These are phyloP conservation scores for Ustilago tritici DNA, from an alignment of 1,284 basidiomycete species.

Conservation along the genomic window DNA sequence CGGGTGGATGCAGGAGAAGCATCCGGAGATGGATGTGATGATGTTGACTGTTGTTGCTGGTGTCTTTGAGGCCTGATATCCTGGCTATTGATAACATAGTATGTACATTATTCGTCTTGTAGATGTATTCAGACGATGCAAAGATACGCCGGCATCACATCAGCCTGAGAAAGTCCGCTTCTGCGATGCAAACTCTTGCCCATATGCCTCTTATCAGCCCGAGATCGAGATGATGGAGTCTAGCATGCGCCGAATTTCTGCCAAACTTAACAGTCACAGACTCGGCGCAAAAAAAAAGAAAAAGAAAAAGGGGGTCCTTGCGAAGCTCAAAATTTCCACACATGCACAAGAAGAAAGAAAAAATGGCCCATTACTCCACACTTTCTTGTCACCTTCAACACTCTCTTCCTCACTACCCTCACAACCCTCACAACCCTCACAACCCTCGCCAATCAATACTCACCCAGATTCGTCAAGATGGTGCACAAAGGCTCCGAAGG, in stretches of 20 bases:
- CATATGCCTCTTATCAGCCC: no score
- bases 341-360: constrained; percentile 7
- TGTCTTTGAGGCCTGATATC: constrained; percentile 48
- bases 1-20: constrained; percentile 42
- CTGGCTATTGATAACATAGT: neutral
- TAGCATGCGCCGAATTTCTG: neutral
- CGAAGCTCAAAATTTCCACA: constrained; percentile 10
- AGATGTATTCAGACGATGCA: neutral
- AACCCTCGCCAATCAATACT: neutral
- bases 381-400: constrained; percentile 1
- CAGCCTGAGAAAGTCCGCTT: neutral
- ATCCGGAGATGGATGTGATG: constrained; percentile 68
- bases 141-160: neutral
- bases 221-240: no score
- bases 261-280: neutral
- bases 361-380: constrained; percentile 8
- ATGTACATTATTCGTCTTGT: neutral
- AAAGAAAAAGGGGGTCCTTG: constrained; percentile 4
- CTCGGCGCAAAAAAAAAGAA: neutral
- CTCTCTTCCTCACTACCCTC: neutral
- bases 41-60: constrained; percentile 63
- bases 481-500: constrained; percentile 43
- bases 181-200: neutral
- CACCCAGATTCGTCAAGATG: constrained; percentile 21
- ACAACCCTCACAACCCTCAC: neutral